Evolutionary conservation across 1,284 basidiomycete genomes (phyloP).

Genomic region (Pascua guehoae): DNA sequence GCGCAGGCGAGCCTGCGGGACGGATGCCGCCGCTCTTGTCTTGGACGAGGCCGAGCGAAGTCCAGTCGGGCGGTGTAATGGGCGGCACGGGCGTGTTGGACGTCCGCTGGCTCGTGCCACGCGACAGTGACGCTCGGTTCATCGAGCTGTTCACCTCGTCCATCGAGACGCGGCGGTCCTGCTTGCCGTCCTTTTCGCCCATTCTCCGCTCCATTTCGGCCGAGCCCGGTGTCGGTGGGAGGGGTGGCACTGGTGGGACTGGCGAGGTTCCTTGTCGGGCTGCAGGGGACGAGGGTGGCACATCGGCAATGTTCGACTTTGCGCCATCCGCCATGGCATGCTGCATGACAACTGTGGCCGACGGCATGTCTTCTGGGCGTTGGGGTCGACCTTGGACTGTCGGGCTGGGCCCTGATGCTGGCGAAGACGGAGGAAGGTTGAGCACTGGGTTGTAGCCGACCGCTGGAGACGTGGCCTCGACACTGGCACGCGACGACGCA

Average conservation of each 20-base stretch:
- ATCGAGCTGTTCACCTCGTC: constrained; percentile 36
- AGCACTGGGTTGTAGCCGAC: constrained; percentile 1
- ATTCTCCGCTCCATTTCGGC: background rate
- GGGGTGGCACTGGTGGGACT: background rate
- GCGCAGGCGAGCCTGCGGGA: constrained; percentile 13
- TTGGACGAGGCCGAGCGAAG: constrained; percentile 16
- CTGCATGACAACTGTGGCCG: constrained; percentile 42
- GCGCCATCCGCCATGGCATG: constrained; percentile 45
- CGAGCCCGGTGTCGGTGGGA: background rate
- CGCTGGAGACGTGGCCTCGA: constrained; percentile 45
- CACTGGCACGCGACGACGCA: constrained; percentile 76
- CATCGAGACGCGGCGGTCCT: constrained; percentile 64
- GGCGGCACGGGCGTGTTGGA: constrained; percentile 14
- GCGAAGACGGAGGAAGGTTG: too few species aligned
- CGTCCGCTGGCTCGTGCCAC: constrained; percentile 26
- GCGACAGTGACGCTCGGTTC: constrained; percentile 27
- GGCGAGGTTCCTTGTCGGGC: too few species aligned
- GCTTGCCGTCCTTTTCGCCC: constrained; percentile 55
- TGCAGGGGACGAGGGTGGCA: constrained; percentile 18
- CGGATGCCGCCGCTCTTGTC: constrained; percentile 21
- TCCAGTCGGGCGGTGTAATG: constrained; percentile 26
- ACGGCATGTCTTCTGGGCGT: constrained; percentile 26
- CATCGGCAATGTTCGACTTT: constrained; percentile 36
- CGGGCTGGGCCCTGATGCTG: background rate
- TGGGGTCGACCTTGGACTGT: constrained; percentile 36